phyloP scores from a whole-genome alignment of 345 rosid genomes.

The Eucalyptus grandis region DNA sequence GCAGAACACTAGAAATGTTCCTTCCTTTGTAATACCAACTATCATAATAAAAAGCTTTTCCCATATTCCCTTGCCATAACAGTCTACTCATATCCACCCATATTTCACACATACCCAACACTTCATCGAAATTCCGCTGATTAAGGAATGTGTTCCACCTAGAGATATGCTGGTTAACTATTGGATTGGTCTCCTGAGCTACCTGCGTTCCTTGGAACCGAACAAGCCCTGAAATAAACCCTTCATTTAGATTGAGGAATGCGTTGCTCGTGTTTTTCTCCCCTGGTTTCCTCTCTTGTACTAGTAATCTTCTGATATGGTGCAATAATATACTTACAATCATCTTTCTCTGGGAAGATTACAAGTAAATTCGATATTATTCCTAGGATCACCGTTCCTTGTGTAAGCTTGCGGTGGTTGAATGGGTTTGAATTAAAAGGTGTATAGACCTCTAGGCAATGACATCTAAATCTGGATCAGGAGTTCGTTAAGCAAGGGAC shows the following conservation, averaged over 20 bases:
- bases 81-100: too few relatives aligned
- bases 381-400: background rate
- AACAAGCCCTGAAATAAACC: background rate
- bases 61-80: too few relatives aligned
- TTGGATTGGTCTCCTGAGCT: background rate
- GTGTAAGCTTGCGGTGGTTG: background rate
- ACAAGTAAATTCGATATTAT: background rate
- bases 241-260: background rate
- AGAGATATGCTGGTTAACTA: constrained; percentile 3
- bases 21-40: too few relatives aligned
- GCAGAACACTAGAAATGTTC: too few relatives aligned
- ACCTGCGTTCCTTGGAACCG: constrained; percentile 4
- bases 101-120: background rate
- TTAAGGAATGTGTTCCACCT: constrained; percentile 12
- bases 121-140: background rate
- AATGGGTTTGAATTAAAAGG: background rate
- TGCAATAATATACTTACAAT: background rate
- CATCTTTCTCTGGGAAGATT: background rate
- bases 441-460: background rate
- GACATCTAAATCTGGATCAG: background rate
- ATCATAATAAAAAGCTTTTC: too few relatives aligned
- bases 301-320: background rate
- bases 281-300: background rate
- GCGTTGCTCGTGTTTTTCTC: background rate
- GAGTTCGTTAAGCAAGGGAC: background rate